phyloP scores from a whole-genome alignment of 106 monocot species.

The Acorus gramineus region DNA sequence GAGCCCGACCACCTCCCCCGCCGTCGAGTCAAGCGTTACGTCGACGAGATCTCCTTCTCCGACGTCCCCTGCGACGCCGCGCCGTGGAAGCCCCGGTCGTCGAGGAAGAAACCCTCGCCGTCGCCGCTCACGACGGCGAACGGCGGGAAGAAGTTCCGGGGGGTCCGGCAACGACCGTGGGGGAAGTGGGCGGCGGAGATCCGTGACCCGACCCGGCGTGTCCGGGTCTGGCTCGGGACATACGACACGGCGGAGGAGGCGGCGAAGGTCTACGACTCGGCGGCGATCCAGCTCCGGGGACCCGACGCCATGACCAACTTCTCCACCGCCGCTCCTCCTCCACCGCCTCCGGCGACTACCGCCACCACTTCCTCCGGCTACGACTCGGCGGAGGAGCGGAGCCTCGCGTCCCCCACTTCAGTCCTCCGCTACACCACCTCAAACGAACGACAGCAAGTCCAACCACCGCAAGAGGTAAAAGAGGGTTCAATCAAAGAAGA shows the following conservation, averaged over 20 bases:
- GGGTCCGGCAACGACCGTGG: slow-evolving; percentile 58
- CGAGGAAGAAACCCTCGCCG: neutral
- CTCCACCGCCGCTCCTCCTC: neutral
- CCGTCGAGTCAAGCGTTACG: slow-evolving; percentile 34
- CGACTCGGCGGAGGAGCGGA: slow-evolving; percentile 35
- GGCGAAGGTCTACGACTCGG: slow-evolving; percentile 59
- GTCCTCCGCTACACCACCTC: slow-evolving; percentile 25
- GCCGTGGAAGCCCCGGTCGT: neutral
- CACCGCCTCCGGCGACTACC: neutral
- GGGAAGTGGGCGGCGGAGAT: slow-evolving; percentile 72
- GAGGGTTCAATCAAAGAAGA: neutral
- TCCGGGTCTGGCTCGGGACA: slow-evolving; percentile 64
- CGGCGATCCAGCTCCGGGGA: slow-evolving; percentile 61
- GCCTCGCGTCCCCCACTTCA: slow-evolving; percentile 34
- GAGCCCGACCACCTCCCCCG: slow-evolving; percentile 2
- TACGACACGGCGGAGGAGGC: slow-evolving; percentile 64
- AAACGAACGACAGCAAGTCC: neutral
- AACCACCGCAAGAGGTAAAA: neutral
- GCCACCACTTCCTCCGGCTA: slow-evolving; percentile 20
- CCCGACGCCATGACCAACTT: slow-evolving; percentile 62
- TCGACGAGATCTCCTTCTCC: slow-evolving; percentile 32
- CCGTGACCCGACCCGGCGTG: slow-evolving; percentile 42
- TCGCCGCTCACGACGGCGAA: neutral
- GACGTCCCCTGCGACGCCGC: neutral
- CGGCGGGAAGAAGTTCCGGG: slow-evolving; percentile 32